Evolutionary conservation across 1,284 basidiomycete species (phyloP).

Genomic region (Exsudoporus floridanus): DNA sequence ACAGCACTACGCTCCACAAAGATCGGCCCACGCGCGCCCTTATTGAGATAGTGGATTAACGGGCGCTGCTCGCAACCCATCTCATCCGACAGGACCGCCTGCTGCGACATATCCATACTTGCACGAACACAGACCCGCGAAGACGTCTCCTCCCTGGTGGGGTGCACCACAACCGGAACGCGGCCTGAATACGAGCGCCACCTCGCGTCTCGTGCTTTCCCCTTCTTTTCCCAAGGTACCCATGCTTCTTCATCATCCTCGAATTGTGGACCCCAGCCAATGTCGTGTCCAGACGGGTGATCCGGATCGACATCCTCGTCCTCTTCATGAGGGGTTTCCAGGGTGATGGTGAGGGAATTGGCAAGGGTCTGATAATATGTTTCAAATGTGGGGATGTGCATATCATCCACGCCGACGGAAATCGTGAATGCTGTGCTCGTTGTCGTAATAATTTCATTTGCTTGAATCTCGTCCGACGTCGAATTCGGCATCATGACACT

Average conservation of each 20-base stretch:
- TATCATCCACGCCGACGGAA: not conserved
- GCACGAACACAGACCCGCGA: not conserved
- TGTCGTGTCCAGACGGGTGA: not conserved
- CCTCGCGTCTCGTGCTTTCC: not conserved
- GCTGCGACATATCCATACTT: not conserved
- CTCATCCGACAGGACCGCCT: slow-evolving; percentile 6
- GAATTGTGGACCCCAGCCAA: not conserved
- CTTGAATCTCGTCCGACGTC: slow-evolving; percentile 4
- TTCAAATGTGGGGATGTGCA: slow-evolving; percentile 6
- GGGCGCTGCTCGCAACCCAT: not conserved
- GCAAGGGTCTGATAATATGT: slow-evolving; percentile 9
- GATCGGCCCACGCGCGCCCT: slow-evolving; percentile 17
- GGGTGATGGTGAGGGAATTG: slow-evolving; percentile 1
- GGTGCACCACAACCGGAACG: not conserved
- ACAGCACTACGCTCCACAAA: slow-evolving; percentile 18
- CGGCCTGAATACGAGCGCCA: not conserved
- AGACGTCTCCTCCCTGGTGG: not conserved
- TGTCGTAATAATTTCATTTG: slow-evolving; percentile 3
- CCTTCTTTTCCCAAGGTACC: slow-evolving; percentile 18
- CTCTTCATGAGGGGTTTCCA: not conserved
- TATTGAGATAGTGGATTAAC: slow-evolving; percentile 20
- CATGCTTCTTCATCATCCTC: slow-evolving; percentile 19
- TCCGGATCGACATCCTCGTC: slow-evolving; percentile 2
- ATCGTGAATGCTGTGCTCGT: slow-evolving; percentile 5
- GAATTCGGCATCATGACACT: slow-evolving; percentile 7